Conservation (phyloP, 2,329 filamentous ascomycete genomes). For the Scedosporium boydii region DNA sequence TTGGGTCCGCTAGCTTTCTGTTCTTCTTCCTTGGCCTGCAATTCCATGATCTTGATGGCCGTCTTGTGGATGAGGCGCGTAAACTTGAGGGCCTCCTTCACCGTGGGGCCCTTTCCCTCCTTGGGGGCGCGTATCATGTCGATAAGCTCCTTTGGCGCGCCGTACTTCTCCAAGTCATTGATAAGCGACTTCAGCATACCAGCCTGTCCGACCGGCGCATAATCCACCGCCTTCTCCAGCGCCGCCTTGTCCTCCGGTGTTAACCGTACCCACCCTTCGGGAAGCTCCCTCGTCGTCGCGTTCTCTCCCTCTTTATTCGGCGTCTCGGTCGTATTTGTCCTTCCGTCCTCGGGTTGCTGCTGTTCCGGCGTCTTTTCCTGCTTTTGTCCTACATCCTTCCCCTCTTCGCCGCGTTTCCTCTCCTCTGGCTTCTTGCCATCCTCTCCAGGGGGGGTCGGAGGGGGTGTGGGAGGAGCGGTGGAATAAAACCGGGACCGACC, state of each 20-base stretch:
- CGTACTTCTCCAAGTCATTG: constrained; percentile 54
- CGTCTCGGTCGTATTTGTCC: constrained; percentile 15
- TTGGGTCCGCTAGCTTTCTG: constrained; percentile 11
- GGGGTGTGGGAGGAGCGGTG: constrained; percentile 20
- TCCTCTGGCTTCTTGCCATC: constrained; percentile 11
- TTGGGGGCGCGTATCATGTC: constrained; percentile 22
- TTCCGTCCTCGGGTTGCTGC: constrained; percentile 11
- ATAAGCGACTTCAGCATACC: constrained; percentile 50
- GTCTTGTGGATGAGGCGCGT: constrained; percentile 9
- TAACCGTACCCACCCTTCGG: constrained; percentile 37
- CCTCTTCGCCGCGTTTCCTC: constrained; percentile 35
- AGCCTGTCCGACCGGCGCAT: constrained; percentile 53
- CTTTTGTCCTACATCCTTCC: constrained; percentile 28
- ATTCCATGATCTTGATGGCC: constrained; percentile 7
- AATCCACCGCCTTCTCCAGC: constrained; percentile 50
- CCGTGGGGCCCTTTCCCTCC: not conserved
- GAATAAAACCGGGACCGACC: constrained; percentile 27
- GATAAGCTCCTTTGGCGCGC: constrained; percentile 59
- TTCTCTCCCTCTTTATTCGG: constrained; percentile 15
- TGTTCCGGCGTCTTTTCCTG: constrained; percentile 8
- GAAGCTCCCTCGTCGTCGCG: constrained; percentile 9
- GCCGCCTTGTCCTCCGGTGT: constrained; percentile 36
- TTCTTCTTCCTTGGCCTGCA: constrained; percentile 11
- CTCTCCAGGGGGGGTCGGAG: constrained; percentile 24
- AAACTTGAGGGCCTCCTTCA: constrained; percentile 9